Evolutionary conservation across 371 early-diverging fungal species (phyloP).

Genomic region (Saksenaea oblongispora): DNA sequence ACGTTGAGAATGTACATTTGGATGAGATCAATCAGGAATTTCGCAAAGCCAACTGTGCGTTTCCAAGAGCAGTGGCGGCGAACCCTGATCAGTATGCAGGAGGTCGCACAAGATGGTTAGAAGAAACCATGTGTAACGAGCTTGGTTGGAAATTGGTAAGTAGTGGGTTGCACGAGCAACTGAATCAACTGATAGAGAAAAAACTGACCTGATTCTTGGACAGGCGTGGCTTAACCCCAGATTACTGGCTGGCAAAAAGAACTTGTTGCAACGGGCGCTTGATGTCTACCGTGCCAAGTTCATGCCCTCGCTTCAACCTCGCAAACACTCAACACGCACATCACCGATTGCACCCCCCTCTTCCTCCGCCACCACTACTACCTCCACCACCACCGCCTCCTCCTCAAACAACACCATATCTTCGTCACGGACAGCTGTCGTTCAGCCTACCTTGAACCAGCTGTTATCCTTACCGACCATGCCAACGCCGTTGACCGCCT

Average conservation of each 20-base stretch:
- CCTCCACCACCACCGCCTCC: too few species aligned
- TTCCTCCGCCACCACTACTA: not conserved
- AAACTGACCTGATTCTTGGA: not conserved
- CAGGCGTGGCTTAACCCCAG: conserved; percentile 48
- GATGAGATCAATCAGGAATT: conserved; percentile 41
- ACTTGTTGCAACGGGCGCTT: conserved; percentile 44
- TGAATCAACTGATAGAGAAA: not conserved
- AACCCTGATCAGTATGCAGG: conserved; percentile 26
- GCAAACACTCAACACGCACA: conserved; percentile 27
- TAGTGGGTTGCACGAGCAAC: not conserved
- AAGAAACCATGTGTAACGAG: conserved; percentile 42
- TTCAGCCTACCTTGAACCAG: not conserved
- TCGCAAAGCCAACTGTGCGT: conserved; percentile 41
- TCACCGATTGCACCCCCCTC: conserved; percentile 18
- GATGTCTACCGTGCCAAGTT: conserved; percentile 47
- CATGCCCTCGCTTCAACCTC: conserved; percentile 40
- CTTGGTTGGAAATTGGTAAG: conserved; percentile 49
- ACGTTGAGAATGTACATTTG: conserved; percentile 38
- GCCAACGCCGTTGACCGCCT: conserved; percentile 1
- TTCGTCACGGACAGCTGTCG: not conserved
- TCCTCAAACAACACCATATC: too few species aligned
- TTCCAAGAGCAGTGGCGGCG: conserved; percentile 33
- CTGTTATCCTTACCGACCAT: not conserved
- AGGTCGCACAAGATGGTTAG: conserved; percentile 31
- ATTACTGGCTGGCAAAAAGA: conserved; percentile 45